Base-by-base conservation (phyloP, 2,329 filamentous ascomycete genomes). In the Hypomyces perniciosus region DNA sequence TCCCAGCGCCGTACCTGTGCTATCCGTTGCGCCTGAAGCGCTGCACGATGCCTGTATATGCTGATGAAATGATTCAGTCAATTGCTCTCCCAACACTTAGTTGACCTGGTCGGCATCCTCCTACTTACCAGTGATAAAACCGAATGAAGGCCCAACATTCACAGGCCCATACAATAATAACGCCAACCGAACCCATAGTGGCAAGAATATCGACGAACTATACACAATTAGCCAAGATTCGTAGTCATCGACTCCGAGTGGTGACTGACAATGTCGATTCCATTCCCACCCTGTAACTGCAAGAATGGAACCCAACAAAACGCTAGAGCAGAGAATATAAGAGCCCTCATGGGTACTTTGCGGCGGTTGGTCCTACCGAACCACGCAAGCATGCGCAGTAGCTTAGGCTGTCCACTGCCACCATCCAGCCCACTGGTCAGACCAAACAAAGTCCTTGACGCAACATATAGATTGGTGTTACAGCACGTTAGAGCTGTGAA, bases 271-370 rank as follows among this genome's bases (percentile, higher is more conserved):
- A 48, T 38, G 12, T 34, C 44, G 42, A 43, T 44, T 13, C 27
- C 31, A 8, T 39, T 45, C 0, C 44, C 54, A 6, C 30, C 48
- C 4, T 42, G 26, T 9, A 72, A 60, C 44, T 70, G 67, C 20
- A 72, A 51, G 43, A 72, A 72, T 2, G 70, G 71, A 8, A 72
- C 64, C 70, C 70, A 73, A 48, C 62, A 60, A 46, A 73, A 72
- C n/a, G 58, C 57, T 5, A 69, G 44, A 2, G 67, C 63, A 2
- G 70, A 72, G 20, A 70, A 57, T 6, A 70, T 56, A 55, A 72
- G 64, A 2, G 70, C 68, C 2, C 67, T 60, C 44, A 69, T 59
- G 1, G 70, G 69, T 6, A 72, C 68, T 28, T 60, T 61, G 34
- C 57, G 56, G 4, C 54, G 53, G 35, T 65, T 66, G 1, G 63